Conservation (phyloP, 176 grass and related monocot genomes). For the Dendrocalamus sinicus region DNA sequence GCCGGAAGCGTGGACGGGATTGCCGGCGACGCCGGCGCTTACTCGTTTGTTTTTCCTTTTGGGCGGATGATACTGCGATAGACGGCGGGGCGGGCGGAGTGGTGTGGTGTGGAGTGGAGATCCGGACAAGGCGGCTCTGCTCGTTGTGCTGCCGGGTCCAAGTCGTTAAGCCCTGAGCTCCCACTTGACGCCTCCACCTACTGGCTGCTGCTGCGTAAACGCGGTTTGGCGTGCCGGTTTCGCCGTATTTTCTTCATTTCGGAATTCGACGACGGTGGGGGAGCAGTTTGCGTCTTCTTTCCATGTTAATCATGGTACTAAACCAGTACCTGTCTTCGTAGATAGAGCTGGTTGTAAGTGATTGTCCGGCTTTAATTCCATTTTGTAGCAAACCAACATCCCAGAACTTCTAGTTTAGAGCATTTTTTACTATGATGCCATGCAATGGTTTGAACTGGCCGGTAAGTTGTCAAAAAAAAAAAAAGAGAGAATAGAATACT, state of each 20-base stretch:
- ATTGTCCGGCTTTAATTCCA: neutral
- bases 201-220: no score
- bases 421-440: neutral
- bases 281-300: neutral
- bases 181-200: conserved; percentile 32
- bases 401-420: neutral
- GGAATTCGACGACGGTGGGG: neutral
- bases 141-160: conserved; percentile 34
- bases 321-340: neutral
- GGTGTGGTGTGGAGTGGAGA: conserved; percentile 29
- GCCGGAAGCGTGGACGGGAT: conserved; percentile 22
- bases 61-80: conserved; percentile 2
- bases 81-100: conserved; percentile 22
- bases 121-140: conserved; percentile 34
- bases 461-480: neutral
- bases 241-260: neutral
- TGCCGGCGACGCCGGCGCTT: conserved; percentile 48
- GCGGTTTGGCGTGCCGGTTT: conserved; percentile 35
- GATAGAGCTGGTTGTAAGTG: neutral
- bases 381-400: no score
- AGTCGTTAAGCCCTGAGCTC: conserved; percentile 33
- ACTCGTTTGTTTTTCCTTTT: neutral
- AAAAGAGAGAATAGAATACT: no score
- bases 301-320: neutral
- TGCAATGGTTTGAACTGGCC: neutral